These are phyloP conservation scores for Xerocomellus chrysenteron DNA, from an alignment of 768 basidiomycete genomes.

Conservation along the genomic window DNA sequence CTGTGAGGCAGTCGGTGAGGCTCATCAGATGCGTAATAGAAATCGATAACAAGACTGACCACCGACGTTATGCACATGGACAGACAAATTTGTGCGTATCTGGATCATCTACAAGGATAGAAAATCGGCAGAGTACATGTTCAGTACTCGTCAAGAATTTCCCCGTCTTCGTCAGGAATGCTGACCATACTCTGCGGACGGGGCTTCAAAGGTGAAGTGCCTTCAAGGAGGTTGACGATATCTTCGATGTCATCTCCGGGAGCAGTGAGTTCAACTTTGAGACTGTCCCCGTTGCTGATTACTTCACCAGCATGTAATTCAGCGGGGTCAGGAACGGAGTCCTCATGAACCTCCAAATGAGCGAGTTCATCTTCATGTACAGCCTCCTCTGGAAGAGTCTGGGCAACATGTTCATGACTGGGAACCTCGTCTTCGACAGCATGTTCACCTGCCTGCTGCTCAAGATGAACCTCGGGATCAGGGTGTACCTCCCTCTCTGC, in stretches of 20 bases:
- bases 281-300: slow-evolving; percentile 8
- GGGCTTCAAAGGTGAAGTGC: slow-evolving; percentile 34
- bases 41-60: slow-evolving; percentile 9
- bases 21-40: neutral
- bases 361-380: slow-evolving; percentile 6
- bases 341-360: slow-evolving; percentile 8
- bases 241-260: slow-evolving; percentile 53
- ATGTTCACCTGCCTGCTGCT: slow-evolving; percentile 6
- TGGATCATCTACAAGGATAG: slow-evolving; percentile 23
- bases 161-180: slow-evolving; percentile 56
- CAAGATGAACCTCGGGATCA: slow-evolving; percentile 12
- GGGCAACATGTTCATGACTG: slow-evolving; percentile 3
- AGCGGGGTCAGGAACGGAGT: slow-evolving; percentile 2
- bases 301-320: slow-evolving; percentile 13
- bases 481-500: slow-evolving; percentile 5
- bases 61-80: slow-evolving; percentile 22
- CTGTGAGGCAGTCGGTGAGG: neutral
- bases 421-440: slow-evolving; percentile 7
- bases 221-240: slow-evolving; percentile 66
- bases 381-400: slow-evolving; percentile 6
- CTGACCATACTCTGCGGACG: slow-evolving; percentile 44
- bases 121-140: slow-evolving; percentile 8
- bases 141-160: slow-evolving; percentile 56
- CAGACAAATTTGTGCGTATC: slow-evolving; percentile 22
- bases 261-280: neutral